Base-by-base conservation (phyloP, 305 asterid species). In the Plantago coronopus region DNA sequence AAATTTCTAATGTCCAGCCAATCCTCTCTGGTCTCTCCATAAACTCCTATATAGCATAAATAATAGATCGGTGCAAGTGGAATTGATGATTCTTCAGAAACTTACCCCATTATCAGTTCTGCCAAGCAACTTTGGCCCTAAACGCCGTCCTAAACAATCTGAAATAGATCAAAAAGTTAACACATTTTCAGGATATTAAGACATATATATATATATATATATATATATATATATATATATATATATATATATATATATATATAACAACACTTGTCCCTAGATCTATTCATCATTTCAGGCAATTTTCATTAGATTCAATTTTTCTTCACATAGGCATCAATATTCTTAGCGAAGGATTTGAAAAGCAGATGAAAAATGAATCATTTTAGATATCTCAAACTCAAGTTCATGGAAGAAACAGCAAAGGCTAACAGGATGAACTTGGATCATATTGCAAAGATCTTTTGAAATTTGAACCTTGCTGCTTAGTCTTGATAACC, bases 81-180 rank as follows among this genome's bases (percentile, higher is more conserved):
- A 20, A 40, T 25, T 45, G 51, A 21, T 54, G 66, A 62, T 16
- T 23, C 44, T 22, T 47, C 17, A 56, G 37, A 51, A 60, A 29
- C 61, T 75, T 77, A 89, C 97, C 95, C 91, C 96, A 68, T 87
- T 97, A 79, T 81, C 89, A 65, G 79, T 69, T 82, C 95, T 79
- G 57, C 97, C 95, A 59, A 93, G 88, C 79, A 93, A 81, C 78
- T 82, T 89, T 63, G 99, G 97, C 54, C 99, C 99, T 82, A 87
- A 78, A 54, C 99, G 81, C 59, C 97, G 87, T 59, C 97, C 97
- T 76, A 93, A 81, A 79, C 99, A 93, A 81, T 87, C 99, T 93
- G 89, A 71, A 64, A 79, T 50, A 62, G 57, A 59, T 21, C 19
- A 66, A 65, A 66, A 65, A 71, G 42, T 58, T 65, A 21, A 62